Evolutionary conservation across 306 rosid species (phyloP).

Genomic region (Gastrolobium bilobum): DNA sequence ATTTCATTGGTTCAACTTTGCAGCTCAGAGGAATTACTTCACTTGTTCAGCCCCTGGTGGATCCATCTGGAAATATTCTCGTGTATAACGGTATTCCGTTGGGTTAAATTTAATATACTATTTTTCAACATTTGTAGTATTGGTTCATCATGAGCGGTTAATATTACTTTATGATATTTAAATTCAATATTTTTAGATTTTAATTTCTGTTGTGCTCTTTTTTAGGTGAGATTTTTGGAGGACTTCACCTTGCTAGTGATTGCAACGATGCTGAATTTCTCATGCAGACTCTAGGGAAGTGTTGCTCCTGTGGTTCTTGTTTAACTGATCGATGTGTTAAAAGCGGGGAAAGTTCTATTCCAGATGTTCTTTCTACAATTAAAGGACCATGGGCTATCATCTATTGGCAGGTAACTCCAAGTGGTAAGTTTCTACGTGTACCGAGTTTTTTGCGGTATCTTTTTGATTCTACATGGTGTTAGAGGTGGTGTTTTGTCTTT

Average conservation of each 20-base stretch:
- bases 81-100: constrained; percentile 71
- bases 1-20: constrained; percentile 80
- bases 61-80: constrained; percentile 69
- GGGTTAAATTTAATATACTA: background rate
- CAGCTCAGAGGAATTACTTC: constrained; percentile 81
- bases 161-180: too few species aligned
- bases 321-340: constrained; percentile 38
- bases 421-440: constrained; percentile 72
- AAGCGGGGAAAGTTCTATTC: constrained; percentile 59
- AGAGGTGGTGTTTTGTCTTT: constrained; percentile 31
- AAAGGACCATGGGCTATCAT: constrained; percentile 95
- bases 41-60: constrained; percentile 80
- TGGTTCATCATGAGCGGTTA: background rate
- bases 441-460: background rate
- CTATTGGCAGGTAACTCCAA: constrained; percentile 94
- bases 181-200: background rate
- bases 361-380: constrained; percentile 68
- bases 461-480: constrained; percentile 11
- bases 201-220: constrained; percentile 20
- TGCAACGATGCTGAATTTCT: constrained; percentile 82
- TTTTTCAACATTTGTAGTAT: background rate
- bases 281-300: constrained; percentile 65
- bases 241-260: constrained; percentile 63
- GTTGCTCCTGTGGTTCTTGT: constrained; percentile 61
- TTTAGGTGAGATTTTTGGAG: constrained; percentile 93